These are phyloP conservation scores for Ophiostoma novo-ulmi DNA, from an alignment of 2,329 filamentous ascomycete genomes.

Conservation along the genomic window DNA sequence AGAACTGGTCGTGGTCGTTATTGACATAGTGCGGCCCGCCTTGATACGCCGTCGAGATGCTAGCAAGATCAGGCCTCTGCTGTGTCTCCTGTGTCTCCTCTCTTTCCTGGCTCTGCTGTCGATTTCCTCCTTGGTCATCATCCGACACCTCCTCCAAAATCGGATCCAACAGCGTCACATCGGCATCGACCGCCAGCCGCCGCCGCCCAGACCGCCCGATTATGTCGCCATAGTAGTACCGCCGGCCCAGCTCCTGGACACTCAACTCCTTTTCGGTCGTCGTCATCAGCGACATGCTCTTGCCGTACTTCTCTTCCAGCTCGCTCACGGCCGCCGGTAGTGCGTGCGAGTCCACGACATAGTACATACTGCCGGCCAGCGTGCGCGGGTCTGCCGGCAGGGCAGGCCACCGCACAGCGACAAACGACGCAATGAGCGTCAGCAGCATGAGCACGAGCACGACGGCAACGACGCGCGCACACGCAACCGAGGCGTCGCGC, in stretches of 20 bases:
- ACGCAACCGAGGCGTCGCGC: conserved; percentile 38
- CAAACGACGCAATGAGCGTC: conserved; percentile 35
- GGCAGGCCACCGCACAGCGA: conserved; percentile 41
- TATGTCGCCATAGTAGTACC: conserved; percentile 35
- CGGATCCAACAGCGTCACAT: not conserved
- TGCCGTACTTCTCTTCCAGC: conserved; percentile 22
- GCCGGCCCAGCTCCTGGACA: conserved; percentile 31
- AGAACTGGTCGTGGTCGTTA: conserved; percentile 15
- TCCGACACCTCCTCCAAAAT: not conserved
- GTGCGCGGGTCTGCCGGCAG: conserved; percentile 46
- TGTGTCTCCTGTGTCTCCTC: not conserved
- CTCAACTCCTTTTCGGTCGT: conserved; percentile 29
- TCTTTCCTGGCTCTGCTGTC: not conserved
- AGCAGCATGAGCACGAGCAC: conserved; percentile 42
- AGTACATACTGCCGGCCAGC: conserved; percentile 44
- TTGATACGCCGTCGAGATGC: conserved; percentile 23
- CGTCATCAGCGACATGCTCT: conserved; percentile 30
- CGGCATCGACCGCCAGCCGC: conserved; percentile 30
- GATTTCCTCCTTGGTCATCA: not conserved
- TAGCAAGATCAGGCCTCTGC: not conserved
- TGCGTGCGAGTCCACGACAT: conserved; percentile 35
- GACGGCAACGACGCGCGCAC: conserved; percentile 38
- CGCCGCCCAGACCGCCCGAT: conserved; percentile 29
- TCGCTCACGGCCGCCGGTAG: conserved; percentile 30
- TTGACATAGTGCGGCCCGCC: conserved; percentile 22